phyloP scores from a whole-genome alignment of 148 eudicot genomes.

The Vaccinium macrocarpon region DNA sequence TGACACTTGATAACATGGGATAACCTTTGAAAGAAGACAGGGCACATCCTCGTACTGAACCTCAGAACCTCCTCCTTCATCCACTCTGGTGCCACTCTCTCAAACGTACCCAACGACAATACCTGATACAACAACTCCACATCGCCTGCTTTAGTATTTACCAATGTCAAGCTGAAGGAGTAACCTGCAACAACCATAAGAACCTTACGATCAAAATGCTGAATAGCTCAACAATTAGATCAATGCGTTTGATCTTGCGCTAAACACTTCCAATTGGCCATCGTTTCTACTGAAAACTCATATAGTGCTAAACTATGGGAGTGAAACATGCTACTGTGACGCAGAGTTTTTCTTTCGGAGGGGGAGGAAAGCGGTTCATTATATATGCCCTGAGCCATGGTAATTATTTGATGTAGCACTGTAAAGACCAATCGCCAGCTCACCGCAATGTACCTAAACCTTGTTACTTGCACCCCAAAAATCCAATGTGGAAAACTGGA shows the following conservation, averaged over 20 bases:
- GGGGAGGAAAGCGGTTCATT: too few relatives aligned
- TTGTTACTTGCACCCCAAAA: too few relatives aligned
- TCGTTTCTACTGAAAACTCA: background rate
- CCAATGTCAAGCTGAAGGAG: conserved; percentile 66
- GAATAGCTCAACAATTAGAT: background rate
- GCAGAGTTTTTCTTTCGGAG: too few relatives aligned
- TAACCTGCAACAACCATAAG: conserved; percentile 48
- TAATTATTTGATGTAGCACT: too few relatives aligned
- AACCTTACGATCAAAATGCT: background rate
- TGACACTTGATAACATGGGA: conserved; percentile 42
- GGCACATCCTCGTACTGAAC: conserved; percentile 57
- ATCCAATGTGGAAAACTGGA: too few relatives aligned
- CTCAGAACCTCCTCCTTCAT: conserved; percentile 61
- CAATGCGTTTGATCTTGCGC: background rate
- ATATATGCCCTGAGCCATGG: too few relatives aligned
- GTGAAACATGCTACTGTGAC: background rate
- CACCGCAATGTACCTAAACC: too few relatives aligned
- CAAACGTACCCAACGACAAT: conserved; percentile 62
- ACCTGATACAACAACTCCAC: conserved; percentile 48
- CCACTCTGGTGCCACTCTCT: conserved; percentile 74
- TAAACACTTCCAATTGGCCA: background rate
- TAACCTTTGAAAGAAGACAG: conserved; percentile 64
- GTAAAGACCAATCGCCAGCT: too few relatives aligned
- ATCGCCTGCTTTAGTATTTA: conserved; percentile 41
- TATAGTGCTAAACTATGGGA: background rate